These are phyloP conservation scores for Trichophyton rubrum DNA, from an alignment of 2,329 filamentous ascomycete genomes.

Conservation along the genomic window DNA sequence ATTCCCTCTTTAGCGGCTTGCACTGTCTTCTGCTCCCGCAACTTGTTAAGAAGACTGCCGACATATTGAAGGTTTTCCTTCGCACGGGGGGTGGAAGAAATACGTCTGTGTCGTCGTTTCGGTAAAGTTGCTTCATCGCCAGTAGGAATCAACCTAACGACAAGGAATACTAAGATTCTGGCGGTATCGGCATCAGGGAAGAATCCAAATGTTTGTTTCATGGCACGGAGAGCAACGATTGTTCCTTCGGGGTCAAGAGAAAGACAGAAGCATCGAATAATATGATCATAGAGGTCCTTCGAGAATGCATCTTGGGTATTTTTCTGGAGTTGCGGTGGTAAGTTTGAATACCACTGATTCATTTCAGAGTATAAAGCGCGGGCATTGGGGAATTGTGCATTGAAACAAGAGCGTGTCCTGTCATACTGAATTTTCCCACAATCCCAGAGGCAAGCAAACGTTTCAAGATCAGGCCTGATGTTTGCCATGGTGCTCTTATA, in stretches of 20 bases:
- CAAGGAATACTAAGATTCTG: constrained; percentile 38
- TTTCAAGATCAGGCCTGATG: constrained; percentile 53
- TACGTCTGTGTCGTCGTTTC: constrained; percentile 29
- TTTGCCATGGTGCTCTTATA: constrained; percentile 44
- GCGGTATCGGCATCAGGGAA: constrained; percentile 37
- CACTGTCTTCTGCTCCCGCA: constrained; percentile 29
- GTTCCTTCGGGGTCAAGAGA: constrained; percentile 38
- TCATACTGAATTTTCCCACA: constrained; percentile 38
- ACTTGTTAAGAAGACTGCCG: constrained; percentile 31
- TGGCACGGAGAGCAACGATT: constrained; percentile 37
- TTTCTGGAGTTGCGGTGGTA: constrained; percentile 22
- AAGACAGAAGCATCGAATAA: constrained; percentile 41
- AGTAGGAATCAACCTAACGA: constrained; percentile 31
- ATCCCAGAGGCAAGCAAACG: constrained; percentile 56
- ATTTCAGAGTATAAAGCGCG: constrained; percentile 38
- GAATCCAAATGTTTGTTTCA: constrained; percentile 34
- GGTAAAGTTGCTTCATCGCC: constrained; percentile 21
- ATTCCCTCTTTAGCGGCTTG: constrained; percentile 23
- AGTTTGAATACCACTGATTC: constrained; percentile 33
- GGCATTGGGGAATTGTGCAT: constrained; percentile 33
- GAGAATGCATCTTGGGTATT: constrained; percentile 30
- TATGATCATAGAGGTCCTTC: constrained; percentile 40
- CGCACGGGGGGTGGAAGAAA: constrained; percentile 30
- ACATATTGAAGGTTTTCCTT: constrained; percentile 36
- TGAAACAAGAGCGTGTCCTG: constrained; percentile 35